Conservation (phyloP, 148 eudicot species). For the Polygonum aviculare region DNA sequence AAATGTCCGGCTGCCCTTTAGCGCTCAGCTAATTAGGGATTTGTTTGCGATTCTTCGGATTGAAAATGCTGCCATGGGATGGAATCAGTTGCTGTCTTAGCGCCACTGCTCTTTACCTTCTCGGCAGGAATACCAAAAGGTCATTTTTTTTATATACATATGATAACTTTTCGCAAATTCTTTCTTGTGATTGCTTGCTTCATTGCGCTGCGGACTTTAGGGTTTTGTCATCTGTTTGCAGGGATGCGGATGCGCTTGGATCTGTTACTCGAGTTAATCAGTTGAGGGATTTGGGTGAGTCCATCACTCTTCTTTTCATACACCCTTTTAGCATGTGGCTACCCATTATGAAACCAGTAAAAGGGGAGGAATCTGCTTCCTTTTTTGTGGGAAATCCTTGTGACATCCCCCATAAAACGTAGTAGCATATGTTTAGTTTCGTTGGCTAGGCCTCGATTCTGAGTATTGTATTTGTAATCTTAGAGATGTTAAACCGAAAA, state of each 20-base stretch:
- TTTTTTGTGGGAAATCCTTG: background rate
- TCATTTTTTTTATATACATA: background rate
- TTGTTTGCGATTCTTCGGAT: background rate
- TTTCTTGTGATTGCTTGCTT: background rate
- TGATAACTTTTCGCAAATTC: background rate
- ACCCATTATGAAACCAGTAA: background rate
- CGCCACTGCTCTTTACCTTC: constrained; percentile 83
- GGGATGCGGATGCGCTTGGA: constrained; percentile 78
- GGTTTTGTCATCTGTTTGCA: constrained; percentile 16
- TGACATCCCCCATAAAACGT: background rate
- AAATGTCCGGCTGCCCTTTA: background rate
- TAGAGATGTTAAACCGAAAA: background rate
- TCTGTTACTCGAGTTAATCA: constrained; percentile 78
- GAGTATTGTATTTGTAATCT: background rate
- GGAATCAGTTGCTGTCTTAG: constrained; percentile 82
- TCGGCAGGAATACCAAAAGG: constrained; percentile 92
- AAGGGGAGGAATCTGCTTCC: background rate
- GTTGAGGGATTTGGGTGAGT: constrained; percentile 79
- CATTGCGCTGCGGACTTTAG: background rate
- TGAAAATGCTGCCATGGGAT: constrained; percentile 78
- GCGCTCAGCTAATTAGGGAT: background rate
- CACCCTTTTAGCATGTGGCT: background rate
- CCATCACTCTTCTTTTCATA: background rate
- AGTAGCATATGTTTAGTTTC: background rate
- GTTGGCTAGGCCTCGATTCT: background rate